Percentiles rank a stretch among this genome's conserved stretches.
Evolutionary conservation across 2,329 filamentous ascomycete species (phyloP).

Genomic region (Metarhizium humberi): DNA sequence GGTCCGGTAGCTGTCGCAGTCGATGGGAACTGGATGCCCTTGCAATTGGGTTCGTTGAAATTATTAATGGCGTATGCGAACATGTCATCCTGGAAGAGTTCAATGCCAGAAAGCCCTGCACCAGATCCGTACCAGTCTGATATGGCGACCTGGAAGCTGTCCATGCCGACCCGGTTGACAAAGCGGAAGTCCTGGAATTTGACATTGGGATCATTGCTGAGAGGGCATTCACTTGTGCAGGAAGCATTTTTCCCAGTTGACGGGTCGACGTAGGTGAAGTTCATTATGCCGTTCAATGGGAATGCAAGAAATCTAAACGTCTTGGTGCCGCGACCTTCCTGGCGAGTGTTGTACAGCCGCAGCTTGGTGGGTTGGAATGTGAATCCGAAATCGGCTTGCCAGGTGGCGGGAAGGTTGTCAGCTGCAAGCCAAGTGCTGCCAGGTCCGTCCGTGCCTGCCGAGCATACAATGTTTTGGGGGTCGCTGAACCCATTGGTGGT

Average conservation of each 20-base stretch:
- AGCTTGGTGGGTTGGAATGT: slow-evolving; percentile 81
- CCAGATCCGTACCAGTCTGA: slow-evolving; percentile 80
- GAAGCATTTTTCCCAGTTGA: slow-evolving; percentile 54
- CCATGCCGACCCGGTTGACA: slow-evolving; percentile 82
- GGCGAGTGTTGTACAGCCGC: slow-evolving; percentile 78
- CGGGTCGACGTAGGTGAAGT: slow-evolving; percentile 82
- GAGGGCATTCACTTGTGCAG: slow-evolving; percentile 78
- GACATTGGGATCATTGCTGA: slow-evolving; percentile 58
- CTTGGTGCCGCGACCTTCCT: slow-evolving; percentile 76
- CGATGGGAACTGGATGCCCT: slow-evolving; percentile 50
- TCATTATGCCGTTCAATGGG: slow-evolving; percentile 88
- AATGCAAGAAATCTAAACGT: slow-evolving; percentile 80
- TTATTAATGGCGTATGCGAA: slow-evolving; percentile 74
- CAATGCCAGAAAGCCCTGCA: slow-evolving; percentile 75
- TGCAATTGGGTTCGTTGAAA: slow-evolving; percentile 84
- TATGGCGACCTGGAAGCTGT: slow-evolving; percentile 75
- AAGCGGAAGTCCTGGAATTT: slow-evolving; percentile 85
- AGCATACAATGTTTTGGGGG: slow-evolving; percentile 75
- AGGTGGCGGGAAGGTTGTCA: slow-evolving; percentile 68
- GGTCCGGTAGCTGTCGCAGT: slow-evolving; percentile 60
- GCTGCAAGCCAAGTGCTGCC: slow-evolving; percentile 71
- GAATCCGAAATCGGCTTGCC: slow-evolving; percentile 75
- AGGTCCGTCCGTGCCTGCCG: slow-evolving; percentile 52
- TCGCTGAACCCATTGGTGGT: slow-evolving; percentile 58
- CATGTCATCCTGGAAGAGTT: slow-evolving; percentile 80